Evolutionary conservation across 306 rosid genomes (phyloP).

Genomic region (Rubus idaeus): DNA sequence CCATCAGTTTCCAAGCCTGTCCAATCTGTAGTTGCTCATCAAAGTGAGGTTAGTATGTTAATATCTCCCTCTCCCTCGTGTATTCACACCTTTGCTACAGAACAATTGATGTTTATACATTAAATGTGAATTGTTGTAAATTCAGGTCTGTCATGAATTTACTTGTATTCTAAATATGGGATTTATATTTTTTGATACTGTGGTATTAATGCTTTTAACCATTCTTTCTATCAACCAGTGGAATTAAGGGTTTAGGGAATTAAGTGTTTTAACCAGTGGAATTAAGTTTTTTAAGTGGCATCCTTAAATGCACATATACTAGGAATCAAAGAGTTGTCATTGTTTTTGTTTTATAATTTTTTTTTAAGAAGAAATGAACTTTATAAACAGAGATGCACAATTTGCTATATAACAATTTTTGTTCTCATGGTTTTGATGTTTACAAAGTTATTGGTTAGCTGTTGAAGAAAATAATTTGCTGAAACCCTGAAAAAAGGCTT

Average conservation of each 20-base stretch:
- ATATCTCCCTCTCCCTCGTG: not conserved
- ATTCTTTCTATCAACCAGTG: not conserved
- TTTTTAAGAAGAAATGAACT: not conserved
- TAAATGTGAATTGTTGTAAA: not conserved
- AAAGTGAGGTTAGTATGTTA: conserved; percentile 70
- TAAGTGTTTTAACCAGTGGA: conserved; percentile 6
- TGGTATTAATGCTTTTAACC: not conserved
- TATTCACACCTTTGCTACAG: not conserved
- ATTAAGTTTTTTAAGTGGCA: not conserved
- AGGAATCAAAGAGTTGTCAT: not conserved
- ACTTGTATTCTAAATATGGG: not conserved
- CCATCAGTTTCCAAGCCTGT: conserved; percentile 84
- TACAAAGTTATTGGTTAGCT: not conserved
- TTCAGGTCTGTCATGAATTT: not conserved
- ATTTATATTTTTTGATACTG: not conserved
- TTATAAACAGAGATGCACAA: not conserved
- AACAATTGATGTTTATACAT: not conserved
- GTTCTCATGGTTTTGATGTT: not conserved
- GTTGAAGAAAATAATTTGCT: not conserved
- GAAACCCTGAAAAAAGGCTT: not conserved
- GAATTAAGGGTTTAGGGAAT: no score
- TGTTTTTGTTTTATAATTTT: not conserved
- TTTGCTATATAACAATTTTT: not conserved
- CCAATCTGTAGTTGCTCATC: conserved; percentile 91
- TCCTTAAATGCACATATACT: not conserved